Conservation (phyloP, 163 green algal genomes). For the Chlamydomonas reinhardtii region DNA sequence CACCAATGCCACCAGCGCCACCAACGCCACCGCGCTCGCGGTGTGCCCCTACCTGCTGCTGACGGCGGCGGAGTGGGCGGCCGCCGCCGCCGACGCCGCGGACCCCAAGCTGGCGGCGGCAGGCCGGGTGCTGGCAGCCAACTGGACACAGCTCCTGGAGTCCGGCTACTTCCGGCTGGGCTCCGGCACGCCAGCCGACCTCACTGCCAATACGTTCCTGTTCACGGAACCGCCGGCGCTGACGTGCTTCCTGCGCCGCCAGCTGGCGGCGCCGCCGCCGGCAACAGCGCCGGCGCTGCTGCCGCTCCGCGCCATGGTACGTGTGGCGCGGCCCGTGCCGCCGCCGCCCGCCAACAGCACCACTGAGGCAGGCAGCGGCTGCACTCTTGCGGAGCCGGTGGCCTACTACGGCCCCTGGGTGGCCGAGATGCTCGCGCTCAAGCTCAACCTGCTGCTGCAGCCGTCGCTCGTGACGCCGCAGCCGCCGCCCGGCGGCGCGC, state of each 20-base stretch:
- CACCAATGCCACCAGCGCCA: no score
- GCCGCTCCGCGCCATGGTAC: not conserved
- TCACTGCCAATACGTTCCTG: not conserved
- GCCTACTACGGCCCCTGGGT: slow-evolving; percentile 17
- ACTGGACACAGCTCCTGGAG: not conserved
- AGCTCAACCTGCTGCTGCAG: slow-evolving; percentile 13
- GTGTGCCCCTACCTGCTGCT: no score
- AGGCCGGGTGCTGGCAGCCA: no score
- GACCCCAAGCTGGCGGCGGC: no score
- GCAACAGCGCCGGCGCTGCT: not conserved
- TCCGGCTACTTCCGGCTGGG: not conserved
- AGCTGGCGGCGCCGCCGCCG: slow-evolving; percentile 5
- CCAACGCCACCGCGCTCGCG: no score
- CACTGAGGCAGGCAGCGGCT: not conserved
- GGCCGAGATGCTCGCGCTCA: slow-evolving; percentile 18
- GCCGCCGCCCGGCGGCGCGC: not conserved
- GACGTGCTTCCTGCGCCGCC: slow-evolving; percentile 24
- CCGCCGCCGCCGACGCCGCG: no score
- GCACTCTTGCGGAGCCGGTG: not conserved
- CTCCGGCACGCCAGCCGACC: not conserved
- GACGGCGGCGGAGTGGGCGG: no score
- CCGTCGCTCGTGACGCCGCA: not conserved
- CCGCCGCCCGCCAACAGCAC: not conserved
- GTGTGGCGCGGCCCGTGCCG: not conserved
- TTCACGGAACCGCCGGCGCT: not conserved